These are phyloP conservation scores for Nyssa sinensis DNA, from an alignment of 148 eudicot species.

Conservation along the genomic window DNA sequence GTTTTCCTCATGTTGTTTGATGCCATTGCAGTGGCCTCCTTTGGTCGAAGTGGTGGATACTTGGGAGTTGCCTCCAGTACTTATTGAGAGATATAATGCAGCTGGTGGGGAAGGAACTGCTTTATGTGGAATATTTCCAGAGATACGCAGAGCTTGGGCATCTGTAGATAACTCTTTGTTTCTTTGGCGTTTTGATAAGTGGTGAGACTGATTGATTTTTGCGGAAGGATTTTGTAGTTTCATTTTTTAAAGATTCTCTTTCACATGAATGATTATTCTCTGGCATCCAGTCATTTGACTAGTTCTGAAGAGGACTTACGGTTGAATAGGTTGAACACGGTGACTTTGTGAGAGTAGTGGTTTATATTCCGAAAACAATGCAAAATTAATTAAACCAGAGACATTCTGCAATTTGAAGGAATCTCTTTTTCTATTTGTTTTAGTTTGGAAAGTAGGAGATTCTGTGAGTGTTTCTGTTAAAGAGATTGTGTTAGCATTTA, in stretches of 20 bases:
- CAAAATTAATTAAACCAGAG: not conserved
- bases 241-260: not conserved
- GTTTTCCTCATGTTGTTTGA: not conserved
- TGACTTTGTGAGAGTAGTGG: not conserved
- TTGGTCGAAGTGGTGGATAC: constrained; percentile 91
- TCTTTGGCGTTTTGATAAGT: constrained; percentile 97
- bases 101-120: constrained; percentile 99
- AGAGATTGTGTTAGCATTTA: not conserved
- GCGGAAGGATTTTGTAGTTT: not conserved
- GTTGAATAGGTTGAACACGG: not conserved
- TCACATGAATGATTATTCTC: not conserved
- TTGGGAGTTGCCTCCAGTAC: constrained; percentile 92
- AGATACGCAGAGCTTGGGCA: constrained; percentile 99
- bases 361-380: not conserved
- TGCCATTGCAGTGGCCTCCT: constrained; percentile 84
- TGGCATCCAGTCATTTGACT: constrained; percentile 3
- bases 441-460: not conserved
- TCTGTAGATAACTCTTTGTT: constrained; percentile 94
- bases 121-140: constrained; percentile 95
- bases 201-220: constrained; percentile 41
- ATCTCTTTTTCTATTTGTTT: not conserved
- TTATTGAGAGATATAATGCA: constrained; percentile 90
- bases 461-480: not conserved
- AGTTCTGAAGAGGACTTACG: not conserved
- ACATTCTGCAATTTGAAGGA: not conserved